Conservation (phyloP, 2,329 filamentous ascomycete species). For the Neoarthrinium moseri region DNA sequence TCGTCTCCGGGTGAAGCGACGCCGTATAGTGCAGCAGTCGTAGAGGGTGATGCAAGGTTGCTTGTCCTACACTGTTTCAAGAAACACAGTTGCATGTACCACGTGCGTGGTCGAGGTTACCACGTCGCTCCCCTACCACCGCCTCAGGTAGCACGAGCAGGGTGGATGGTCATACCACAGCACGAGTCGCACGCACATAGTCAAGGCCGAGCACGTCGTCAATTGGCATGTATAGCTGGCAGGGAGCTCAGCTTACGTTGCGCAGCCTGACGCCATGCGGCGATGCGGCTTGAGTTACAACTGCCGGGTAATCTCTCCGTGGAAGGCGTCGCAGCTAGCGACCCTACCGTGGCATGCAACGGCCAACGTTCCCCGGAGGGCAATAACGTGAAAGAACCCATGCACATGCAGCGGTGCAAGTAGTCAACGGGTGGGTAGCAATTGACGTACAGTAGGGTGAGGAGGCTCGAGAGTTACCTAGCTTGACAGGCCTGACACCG, state of each 20-base stretch:
- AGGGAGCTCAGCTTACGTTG: too few relatives aligned
- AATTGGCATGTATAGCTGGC: too few relatives aligned
- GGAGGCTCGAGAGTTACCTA: too few relatives aligned
- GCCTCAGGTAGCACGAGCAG: slow-evolving; percentile 16
- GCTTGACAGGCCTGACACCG: too few relatives aligned
- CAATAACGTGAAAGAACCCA: neutral
- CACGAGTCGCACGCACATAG: slow-evolving; percentile 21
- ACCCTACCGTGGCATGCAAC: too few relatives aligned
- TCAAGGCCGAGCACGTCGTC: slow-evolving; percentile 23
- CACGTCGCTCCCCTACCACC: slow-evolving; percentile 23
- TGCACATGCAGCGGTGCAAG: too few relatives aligned
- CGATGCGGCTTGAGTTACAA: too few relatives aligned
- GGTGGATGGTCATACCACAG: slow-evolving; percentile 22
- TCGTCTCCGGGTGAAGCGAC: slow-evolving; percentile 18
- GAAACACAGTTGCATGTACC: slow-evolving; percentile 20
- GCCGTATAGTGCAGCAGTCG: slow-evolving; percentile 17
- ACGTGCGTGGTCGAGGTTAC: slow-evolving; percentile 21
- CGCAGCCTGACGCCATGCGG: too few relatives aligned
- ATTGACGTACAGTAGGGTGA: too few relatives aligned
- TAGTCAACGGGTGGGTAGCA: too few relatives aligned
- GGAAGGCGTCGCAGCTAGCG: neutral
- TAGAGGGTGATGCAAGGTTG: slow-evolving; percentile 21
- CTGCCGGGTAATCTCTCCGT: neutral
- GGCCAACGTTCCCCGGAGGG: neutral
- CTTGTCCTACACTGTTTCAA: slow-evolving; percentile 25